Conservation (phyloP, 768 basidiomycete genomes). For the Suillus subalutaceus region DNA sequence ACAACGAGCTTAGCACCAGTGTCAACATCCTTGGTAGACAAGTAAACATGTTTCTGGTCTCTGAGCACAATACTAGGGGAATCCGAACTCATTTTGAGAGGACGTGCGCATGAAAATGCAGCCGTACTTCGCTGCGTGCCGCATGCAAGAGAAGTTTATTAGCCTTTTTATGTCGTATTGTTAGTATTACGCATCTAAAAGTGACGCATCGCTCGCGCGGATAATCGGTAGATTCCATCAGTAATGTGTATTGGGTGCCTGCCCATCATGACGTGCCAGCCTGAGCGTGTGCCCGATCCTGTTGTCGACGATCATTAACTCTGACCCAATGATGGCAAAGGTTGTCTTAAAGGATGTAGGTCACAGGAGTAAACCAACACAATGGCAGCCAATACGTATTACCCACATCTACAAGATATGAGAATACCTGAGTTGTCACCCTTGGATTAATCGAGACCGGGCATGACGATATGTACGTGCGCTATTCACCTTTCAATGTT, state of each 20-base stretch:
- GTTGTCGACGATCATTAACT: too few species aligned
- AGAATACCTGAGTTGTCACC: too few species aligned
- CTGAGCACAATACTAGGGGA: background rate
- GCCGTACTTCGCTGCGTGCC: background rate
- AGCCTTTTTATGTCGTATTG: too few species aligned
- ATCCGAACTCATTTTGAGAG: constrained; percentile 2
- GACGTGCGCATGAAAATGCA: background rate
- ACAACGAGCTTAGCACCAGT: constrained; percentile 57
- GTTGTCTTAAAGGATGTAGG: background rate
- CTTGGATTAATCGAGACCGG: too few species aligned
- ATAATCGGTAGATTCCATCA: background rate
- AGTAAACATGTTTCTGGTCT: constrained; percentile 38
- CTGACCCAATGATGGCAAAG: too few species aligned
- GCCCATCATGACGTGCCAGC: too few species aligned
- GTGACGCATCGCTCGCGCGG: background rate
- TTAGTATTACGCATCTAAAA: background rate
- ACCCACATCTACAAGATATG: background rate
- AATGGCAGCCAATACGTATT: background rate
- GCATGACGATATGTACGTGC: too few species aligned
- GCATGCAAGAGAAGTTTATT: background rate
- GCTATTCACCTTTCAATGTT: too few species aligned
- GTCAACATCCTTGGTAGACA: constrained; percentile 39
- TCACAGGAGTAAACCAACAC: background rate
- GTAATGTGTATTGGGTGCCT: background rate
- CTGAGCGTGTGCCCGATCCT: too few species aligned